phyloP scores from a whole-genome alignment of 352 stramenopile genomes.

The Pythium rishiriense region DNA sequence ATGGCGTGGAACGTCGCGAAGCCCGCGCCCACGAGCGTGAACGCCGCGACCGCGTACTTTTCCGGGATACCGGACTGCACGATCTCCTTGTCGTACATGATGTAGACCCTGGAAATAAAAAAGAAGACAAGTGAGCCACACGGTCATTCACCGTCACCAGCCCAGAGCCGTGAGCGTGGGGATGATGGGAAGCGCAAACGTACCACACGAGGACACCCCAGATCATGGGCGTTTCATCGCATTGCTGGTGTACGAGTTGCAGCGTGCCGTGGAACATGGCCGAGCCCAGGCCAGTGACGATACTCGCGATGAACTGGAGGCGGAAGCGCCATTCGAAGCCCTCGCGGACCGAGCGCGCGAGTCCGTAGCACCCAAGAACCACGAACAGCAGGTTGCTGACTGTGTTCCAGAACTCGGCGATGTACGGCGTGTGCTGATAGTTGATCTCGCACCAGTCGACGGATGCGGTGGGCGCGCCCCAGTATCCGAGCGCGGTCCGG shows the following conservation, averaged over 20 bases:
- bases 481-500: constrained; percentile 38
- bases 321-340: constrained; percentile 80
- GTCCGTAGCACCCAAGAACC: constrained; percentile 68
- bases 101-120: constrained; percentile 58
- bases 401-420: constrained; percentile 90
- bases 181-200: not conserved
- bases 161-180: too few species aligned
- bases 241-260: constrained; percentile 78
- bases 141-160: too few species aligned
- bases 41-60: constrained; percentile 41
- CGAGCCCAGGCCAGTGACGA: constrained; percentile 80
- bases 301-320: constrained; percentile 68
- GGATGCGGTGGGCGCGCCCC: constrained; percentile 69
- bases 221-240: constrained; percentile 85
- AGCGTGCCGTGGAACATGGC: constrained; percentile 88
- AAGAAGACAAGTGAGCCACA: too few species aligned
- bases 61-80: constrained; percentile 45
- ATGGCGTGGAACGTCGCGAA: constrained; percentile 76
- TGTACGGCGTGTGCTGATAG: constrained; percentile 76
- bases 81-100: constrained; percentile 80
- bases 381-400: constrained; percentile 83
- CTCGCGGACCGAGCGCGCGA: constrained; percentile 60
- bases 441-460: constrained; percentile 90
- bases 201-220: constrained; percentile 78
- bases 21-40: constrained; percentile 54